Evolutionary conservation across 2,329 filamentous ascomycete species (phyloP), one percentile per base, ranked within the genome.

Genomic region (Stagonosporopsis vannaccii): DNA sequence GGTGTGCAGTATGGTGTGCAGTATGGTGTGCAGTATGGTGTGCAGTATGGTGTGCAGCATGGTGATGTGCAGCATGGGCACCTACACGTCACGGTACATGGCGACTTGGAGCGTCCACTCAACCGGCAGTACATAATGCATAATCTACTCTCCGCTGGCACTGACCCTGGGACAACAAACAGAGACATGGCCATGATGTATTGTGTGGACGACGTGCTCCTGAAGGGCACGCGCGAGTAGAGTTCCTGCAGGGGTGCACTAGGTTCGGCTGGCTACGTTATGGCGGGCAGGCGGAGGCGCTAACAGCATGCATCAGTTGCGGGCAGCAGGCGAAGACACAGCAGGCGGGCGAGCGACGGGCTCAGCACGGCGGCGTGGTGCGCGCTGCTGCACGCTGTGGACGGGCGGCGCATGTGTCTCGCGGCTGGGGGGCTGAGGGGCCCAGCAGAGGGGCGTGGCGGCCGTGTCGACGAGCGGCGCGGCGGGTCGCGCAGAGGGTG

Each of bases 221-320:
- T 42, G 32, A 35, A 22, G 15, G 37, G 44, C 51, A 54, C 51
- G 37, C 48, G 44, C 44, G 30, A 48, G 44, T 37, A 44, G 44
- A 22, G 15, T 19, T 23, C 3, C 37, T 43, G 33, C 51, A 48
- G 51, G 51, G 51, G 51, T 48, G 19, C 43, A 30, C 30, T 32
- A 32, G 51, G 37, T 43, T 48, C 43, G 50, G 51, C 43, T 48
- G 39, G 43, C 39, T 35, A 47, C 43, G 48, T 41, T 15, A 41
- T 28, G 45, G 45, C 45, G 33, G 33, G 30, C 25, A 48, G 23
- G 23, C 30, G 33, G 45, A 48, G 45, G 45, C 45, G 45, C 45
- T 39, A 48, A 28, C 22, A 36, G 9, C 15, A 19, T 22, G 22
- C 30, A 39, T 48, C 45, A 48, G 33, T 22, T 13, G 35, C 35